phyloP scores from a whole-genome alignment of 306 rosid species.

The Oxytropis ochrocephala region DNA sequence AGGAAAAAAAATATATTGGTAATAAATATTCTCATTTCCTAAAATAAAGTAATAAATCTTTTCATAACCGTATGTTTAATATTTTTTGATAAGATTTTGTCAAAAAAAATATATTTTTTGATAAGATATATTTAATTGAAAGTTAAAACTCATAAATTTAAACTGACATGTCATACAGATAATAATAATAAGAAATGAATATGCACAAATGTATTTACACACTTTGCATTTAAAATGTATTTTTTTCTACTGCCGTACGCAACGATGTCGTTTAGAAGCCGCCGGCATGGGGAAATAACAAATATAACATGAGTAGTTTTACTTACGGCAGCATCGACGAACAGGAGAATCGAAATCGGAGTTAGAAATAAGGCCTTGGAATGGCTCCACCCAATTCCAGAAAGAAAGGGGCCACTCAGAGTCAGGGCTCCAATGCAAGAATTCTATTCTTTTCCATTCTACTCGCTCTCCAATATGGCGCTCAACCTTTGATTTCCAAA shows the following conservation, averaged over 20 bases:
- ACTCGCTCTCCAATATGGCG: conserved; percentile 89
- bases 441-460: conserved; percentile 62
- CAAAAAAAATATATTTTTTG: too few relatives aligned
- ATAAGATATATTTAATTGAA: too few relatives aligned
- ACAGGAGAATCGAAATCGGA: conserved; percentile 10
- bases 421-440: conserved; percentile 28
- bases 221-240: too few relatives aligned
- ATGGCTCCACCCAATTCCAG: conserved; percentile 35
- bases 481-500: conserved; percentile 92
- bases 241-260: background rate
- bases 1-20: too few relatives aligned
- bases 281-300: background rate
- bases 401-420: conserved; percentile 26
- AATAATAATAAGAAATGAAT: too few relatives aligned
- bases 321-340: background rate
- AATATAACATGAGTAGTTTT: background rate
- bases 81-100: too few relatives aligned
- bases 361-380: conserved; percentile 33
- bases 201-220: too few relatives aligned
- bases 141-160: too few relatives aligned
- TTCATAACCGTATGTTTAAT: too few relatives aligned
- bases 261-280: conserved; percentile 14
- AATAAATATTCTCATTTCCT: too few relatives aligned
- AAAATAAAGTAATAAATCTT: too few relatives aligned
- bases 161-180: too few relatives aligned